Percentiles rank a stretch among this genome's conserved stretches.
Conservation (phyloP, 352 stramenopile genomes). For the Phytophthora parvispora region DNA sequence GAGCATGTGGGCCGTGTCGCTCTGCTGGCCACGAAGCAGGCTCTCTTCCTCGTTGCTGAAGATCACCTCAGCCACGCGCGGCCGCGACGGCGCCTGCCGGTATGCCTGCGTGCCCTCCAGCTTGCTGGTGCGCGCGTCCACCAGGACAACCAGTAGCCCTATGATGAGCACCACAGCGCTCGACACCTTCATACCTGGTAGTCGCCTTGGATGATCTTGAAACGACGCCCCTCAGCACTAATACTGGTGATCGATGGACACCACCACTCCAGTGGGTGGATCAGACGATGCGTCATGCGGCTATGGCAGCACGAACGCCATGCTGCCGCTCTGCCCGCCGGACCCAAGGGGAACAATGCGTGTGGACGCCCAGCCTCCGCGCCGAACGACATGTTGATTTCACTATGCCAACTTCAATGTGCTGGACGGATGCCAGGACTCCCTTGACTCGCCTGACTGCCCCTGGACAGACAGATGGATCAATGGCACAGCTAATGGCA, state of each 20-base stretch:
- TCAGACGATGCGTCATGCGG: not conserved
- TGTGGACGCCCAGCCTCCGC: not conserved
- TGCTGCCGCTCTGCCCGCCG: not conserved
- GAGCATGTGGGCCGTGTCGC: slow-evolving; percentile 50
- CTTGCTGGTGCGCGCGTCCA: slow-evolving; percentile 25
- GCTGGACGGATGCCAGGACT: slow-evolving; percentile 5
- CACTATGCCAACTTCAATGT: slow-evolving; percentile 30
- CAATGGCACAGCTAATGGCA: not conserved
- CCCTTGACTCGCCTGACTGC: slow-evolving; percentile 3
- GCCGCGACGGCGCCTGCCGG: slow-evolving; percentile 28
- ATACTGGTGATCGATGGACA: not conserved
- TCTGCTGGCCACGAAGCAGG: slow-evolving; percentile 51
- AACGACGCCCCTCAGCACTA: slow-evolving; percentile 1
- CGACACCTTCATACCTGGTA: slow-evolving; percentile 10
- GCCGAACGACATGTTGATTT: not conserved
- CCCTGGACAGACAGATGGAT: slow-evolving; percentile 25
- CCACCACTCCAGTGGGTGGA: not conserved
- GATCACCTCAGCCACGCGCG: slow-evolving; percentile 30
- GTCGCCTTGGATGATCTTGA: not conserved
- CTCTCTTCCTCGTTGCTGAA: slow-evolving; percentile 69
- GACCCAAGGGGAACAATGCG: too few species aligned
- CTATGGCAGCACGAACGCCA: not conserved
- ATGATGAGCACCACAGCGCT: too few species aligned
- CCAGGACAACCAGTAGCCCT: too few species aligned
- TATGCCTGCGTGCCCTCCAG: slow-evolving; percentile 26